These are phyloP conservation scores for Saturnispora hagleri DNA, from an alignment of 805 yeast species.

Conservation along the genomic window DNA sequence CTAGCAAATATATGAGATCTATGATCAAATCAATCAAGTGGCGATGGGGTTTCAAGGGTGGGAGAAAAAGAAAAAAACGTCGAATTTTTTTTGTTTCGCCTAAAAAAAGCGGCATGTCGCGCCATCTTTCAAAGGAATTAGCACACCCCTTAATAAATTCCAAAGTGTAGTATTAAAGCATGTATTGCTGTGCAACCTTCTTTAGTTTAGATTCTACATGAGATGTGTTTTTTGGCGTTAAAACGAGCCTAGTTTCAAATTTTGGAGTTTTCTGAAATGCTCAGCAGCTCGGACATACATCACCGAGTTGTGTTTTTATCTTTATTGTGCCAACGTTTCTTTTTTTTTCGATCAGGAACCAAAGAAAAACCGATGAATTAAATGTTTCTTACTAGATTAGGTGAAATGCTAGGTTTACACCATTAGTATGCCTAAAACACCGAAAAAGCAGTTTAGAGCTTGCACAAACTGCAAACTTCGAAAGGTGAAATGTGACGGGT, in stretches of 20 bases:
- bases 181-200: too few species aligned
- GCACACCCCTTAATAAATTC: background rate
- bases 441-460: conserved; percentile 8
- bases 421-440: background rate
- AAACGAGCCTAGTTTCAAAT: background rate
- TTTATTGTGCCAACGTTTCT: background rate
- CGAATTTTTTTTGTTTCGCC: background rate
- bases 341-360: background rate
- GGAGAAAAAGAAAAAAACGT: background rate
- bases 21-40: background rate
- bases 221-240: background rate
- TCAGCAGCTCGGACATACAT: background rate
- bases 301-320: background rate
- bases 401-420: background rate
- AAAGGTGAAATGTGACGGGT: conserved; percentile 17
- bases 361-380: background rate
- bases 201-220: too few species aligned
- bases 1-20: background rate
- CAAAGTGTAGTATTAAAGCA: too few species aligned
- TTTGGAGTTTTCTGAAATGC: background rate
- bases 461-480: conserved; percentile 16
- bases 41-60: background rate
- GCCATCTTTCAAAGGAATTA: background rate
- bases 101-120: background rate
- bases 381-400: background rate